Base-by-base conservation (phyloP, 2,329 filamentous ascomycete species). In the Fusarium staphyleae region DNA sequence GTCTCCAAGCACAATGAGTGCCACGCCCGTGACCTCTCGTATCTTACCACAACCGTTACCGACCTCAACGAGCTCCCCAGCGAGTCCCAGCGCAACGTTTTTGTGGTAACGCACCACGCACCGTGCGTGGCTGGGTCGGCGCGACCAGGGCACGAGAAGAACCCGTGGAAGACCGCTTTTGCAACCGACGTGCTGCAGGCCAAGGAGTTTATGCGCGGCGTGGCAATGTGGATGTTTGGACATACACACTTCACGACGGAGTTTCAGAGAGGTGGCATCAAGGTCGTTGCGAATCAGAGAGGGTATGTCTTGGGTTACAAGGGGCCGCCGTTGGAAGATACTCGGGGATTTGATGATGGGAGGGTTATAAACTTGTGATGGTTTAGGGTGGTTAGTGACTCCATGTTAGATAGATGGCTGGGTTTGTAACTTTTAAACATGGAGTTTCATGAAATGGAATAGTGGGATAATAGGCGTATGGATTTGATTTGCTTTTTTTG, bases 91-190 rank as follows among this genome's bases (percentile, higher is more conserved):
- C 52, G 58, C 13, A 48, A 42, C 2, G 55, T 85, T 5, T 52
- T 87, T 0, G 75, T 87, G 0, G 75, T 80, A 0, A 86, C 82
- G 0, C 82, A 86, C 46, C 83, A 87, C 62, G 81, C 83, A 2
- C 83, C 84, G 1, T 78, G 73, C n/a, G 58, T 81, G 0, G 56
- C 75, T 36, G 75, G 74, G 6, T 79, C 80, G 2, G 80, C 82
- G 1, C 72, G 73, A 2, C 82, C 82, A 0, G 74, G 78, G 55
- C 72, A 87, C 42, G 62, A 72, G 3, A 67, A 73, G 13, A 81
- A 74, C 16, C 75, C 77, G 0, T 80, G 77, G 74, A 74, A 70
- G 3, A 74, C 74, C 7, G 82, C 78, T 0, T 87, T 85, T 66
- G 79, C 77, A 4, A 85, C 81, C 1, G 79, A 85, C 48, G 55